These are phyloP conservation scores for Aureobasidium sp. DNA, from an alignment of 2,329 filamentous ascomycete species.

Conservation along the genomic window DNA sequence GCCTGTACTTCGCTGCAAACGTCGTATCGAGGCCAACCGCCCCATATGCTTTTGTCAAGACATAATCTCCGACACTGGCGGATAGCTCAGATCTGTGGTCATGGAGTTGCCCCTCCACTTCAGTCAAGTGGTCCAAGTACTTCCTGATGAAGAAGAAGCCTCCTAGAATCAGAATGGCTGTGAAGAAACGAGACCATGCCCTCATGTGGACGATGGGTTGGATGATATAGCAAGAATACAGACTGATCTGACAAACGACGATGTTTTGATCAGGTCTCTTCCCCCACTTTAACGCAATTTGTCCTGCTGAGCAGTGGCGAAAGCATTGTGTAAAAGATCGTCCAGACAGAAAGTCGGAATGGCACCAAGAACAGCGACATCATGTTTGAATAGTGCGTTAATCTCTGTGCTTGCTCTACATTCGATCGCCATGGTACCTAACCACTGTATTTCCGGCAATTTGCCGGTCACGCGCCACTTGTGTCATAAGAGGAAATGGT, in stretches of 20 bases:
- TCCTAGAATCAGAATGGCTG: no score
- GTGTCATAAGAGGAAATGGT: background rate
- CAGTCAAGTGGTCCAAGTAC: background rate
- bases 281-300: background rate
- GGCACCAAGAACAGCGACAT: background rate
- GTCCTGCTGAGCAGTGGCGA: constrained; percentile 1
- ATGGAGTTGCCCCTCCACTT: background rate
- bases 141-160: no score
- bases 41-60: background rate
- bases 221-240: no score
- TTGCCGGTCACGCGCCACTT: background rate
- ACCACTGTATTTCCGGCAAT: background rate
- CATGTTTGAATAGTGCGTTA: constrained; percentile 3
- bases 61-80: background rate
- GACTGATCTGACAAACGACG: no score
- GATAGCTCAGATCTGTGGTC: background rate
- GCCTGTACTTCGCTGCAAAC: background rate
- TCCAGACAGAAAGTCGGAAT: constrained; percentile 2
- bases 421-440: background rate
- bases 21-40: background rate
- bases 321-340: constrained; percentile 6
- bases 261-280: no score
- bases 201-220: no score
- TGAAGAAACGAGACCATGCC: no score
- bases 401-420: background rate